These are phyloP conservation scores for Hericium coralloides DNA, from an alignment of 768 basidiomycete species.

Conservation along the genomic window DNA sequence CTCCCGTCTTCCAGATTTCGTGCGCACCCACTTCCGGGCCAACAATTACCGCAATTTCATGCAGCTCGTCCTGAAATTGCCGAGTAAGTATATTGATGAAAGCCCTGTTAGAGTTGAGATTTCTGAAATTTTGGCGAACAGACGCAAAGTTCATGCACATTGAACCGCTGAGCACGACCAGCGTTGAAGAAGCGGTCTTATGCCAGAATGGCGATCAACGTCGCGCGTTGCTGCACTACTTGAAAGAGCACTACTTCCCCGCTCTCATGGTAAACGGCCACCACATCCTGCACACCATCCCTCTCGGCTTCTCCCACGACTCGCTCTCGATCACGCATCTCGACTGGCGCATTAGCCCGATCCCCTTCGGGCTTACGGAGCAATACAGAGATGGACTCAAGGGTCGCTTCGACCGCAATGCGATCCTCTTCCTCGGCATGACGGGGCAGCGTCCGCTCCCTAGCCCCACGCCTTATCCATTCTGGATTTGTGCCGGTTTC, in stretches of 20 bases:
- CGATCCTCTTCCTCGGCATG: not conserved
- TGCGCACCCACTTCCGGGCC: slow-evolving; percentile 11
- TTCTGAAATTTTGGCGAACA: not conserved
- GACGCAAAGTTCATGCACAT: not conserved
- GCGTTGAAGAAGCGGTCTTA: slow-evolving; percentile 8
- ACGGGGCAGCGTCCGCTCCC: not conserved
- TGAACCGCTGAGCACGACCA: not conserved
- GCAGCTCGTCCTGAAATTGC: slow-evolving; percentile 19
- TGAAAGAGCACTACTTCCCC: slow-evolving; percentile 18
- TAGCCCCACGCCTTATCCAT: no score
- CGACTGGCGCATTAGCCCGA: not conserved
- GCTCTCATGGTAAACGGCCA: slow-evolving; percentile 17
- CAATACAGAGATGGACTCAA: not conserved
- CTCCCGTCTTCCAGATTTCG: slow-evolving; percentile 6
- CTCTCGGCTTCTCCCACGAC: not conserved
- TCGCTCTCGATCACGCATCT: not conserved
- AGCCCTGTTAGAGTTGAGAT: no score
- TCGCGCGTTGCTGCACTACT: slow-evolving; percentile 13
- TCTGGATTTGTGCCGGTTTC: no score
- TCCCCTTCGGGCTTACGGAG: not conserved
- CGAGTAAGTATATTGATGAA: slow-evolving; percentile 9
- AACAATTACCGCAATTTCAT: slow-evolving; percentile 7
- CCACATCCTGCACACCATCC: slow-evolving; percentile 14
- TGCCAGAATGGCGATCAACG: slow-evolving; percentile 10
- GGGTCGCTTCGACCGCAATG: not conserved